Percentiles rank a stretch among this genome's conserved stretches.
These are phyloP conservation scores for Viola pubescens DNA, from an alignment of 441 rosid genomes.

Conservation along the genomic window DNA sequence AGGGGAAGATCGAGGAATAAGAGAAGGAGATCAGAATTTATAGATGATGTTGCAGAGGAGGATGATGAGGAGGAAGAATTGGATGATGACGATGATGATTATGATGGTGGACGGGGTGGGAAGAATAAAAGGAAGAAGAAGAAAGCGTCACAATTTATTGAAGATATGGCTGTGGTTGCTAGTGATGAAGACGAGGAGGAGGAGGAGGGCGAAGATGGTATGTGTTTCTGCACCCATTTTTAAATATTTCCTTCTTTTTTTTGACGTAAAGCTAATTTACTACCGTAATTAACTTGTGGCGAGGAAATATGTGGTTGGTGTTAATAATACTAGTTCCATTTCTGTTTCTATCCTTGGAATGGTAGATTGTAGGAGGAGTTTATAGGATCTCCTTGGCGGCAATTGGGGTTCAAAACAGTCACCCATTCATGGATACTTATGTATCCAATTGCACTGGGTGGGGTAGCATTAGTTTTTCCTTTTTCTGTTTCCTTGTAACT, in stretches of 20 bases:
- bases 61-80: constrained; percentile 71
- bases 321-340: background rate
- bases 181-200: constrained; percentile 88
- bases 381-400: background rate
- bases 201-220: constrained; percentile 80
- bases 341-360: background rate
- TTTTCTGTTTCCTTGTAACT: too few relatives aligned
- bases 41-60: constrained; percentile 83
- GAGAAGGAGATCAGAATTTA: constrained; percentile 65
- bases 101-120: constrained; percentile 30
- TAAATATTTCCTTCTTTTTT: background rate
- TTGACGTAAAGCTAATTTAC: background rate
- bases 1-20: constrained; percentile 39
- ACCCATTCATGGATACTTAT: too few relatives aligned
- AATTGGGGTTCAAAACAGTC: background rate
- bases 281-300: background rate
- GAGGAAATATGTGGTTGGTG: too few relatives aligned
- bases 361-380: background rate
- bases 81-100: constrained; percentile 62
- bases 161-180: constrained; percentile 58
- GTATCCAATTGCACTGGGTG: too few relatives aligned
- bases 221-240: background rate
- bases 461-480: too few relatives aligned
- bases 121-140: constrained; percentile 23
- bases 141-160: constrained; percentile 48